Conservation (phyloP, 768 basidiomycete species). For the Suillus weaverae region DNA sequence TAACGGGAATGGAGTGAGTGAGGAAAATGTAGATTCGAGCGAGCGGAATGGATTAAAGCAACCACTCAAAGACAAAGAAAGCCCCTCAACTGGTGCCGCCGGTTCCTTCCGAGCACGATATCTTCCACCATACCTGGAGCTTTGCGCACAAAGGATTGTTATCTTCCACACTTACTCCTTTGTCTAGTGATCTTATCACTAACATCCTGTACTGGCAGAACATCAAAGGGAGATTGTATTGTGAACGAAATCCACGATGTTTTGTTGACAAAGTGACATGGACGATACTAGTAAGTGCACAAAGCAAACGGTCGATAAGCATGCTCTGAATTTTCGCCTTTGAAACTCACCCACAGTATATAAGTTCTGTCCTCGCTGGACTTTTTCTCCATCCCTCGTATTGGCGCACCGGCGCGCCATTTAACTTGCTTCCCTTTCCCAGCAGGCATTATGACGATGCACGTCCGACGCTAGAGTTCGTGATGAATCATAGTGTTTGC, state of each 20-base stretch:
- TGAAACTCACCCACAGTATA: background rate
- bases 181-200: background rate
- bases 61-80: too few relatives aligned
- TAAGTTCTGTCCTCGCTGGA: constrained; percentile 20
- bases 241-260: background rate
- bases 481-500: constrained; percentile 9
- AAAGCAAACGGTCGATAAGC: background rate
- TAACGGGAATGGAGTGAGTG: background rate
- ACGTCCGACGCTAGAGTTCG: constrained; percentile 19
- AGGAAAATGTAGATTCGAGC: too few relatives aligned
- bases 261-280: background rate
- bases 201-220: background rate
- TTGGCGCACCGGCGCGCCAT: constrained; percentile 33
- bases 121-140: too few relatives aligned
- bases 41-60: too few relatives aligned
- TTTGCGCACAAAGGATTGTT: background rate
- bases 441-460: constrained; percentile 13
- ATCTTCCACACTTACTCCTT: background rate
- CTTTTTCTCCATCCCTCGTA: constrained; percentile 16
- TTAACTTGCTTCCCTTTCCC: constrained; percentile 5
- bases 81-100: too few relatives aligned
- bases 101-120: too few relatives aligned
- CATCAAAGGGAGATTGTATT: background rate
- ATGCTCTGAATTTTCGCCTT: background rate
- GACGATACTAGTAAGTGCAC: background rate